A percentile compares a stretch with the other conserved stretches of the same genome.
These are phyloP conservation scores for Diaporthe citriasiana DNA, from an alignment of 2,329 filamentous ascomycete species.

Conservation along the genomic window DNA sequence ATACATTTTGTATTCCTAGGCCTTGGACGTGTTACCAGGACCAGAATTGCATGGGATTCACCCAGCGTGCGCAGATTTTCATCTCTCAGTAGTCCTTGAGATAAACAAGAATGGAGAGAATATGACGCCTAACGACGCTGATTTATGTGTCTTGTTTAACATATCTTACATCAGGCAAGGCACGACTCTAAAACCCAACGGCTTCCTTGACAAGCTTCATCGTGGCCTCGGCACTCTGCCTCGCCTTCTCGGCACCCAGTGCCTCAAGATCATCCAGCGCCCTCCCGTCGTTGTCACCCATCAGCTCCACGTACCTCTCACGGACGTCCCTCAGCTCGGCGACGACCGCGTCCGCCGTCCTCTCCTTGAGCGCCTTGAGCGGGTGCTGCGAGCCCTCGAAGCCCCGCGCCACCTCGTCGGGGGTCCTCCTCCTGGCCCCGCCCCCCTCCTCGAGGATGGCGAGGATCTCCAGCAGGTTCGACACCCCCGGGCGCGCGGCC, in stretches of 20 bases:
- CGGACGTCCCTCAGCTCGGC: slow-evolving; percentile 64
- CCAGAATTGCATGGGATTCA: not conserved
- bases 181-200: slow-evolving; percentile 60
- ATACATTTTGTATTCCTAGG: not conserved
- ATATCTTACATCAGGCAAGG: not conserved
- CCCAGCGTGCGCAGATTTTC: not conserved
- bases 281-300: slow-evolving; percentile 56
- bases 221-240: slow-evolving; percentile 69
- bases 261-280: slow-evolving; percentile 71
- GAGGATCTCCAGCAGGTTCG: slow-evolving; percentile 88
- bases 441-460: slow-evolving; percentile 68
- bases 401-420: slow-evolving; percentile 56
- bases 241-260: slow-evolving; percentile 73
- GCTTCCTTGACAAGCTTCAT: slow-evolving; percentile 68
- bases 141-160: not conserved
- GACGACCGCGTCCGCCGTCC: slow-evolving; percentile 71
- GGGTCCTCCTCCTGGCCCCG: slow-evolving; percentile 48
- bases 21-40: too few relatives aligned
- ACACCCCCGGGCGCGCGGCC: slow-evolving; percentile 79
- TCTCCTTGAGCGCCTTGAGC: slow-evolving; percentile 60
- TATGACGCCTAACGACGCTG: too few relatives aligned
- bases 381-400: slow-evolving; percentile 53
- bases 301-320: slow-evolving; percentile 59
- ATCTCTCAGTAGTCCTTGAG: not conserved
- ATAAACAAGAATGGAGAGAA: not conserved